These are phyloP conservation scores for Mortierella alpina DNA, from an alignment of 192 early-diverging fungal genomes.

Conservation along the genomic window DNA sequence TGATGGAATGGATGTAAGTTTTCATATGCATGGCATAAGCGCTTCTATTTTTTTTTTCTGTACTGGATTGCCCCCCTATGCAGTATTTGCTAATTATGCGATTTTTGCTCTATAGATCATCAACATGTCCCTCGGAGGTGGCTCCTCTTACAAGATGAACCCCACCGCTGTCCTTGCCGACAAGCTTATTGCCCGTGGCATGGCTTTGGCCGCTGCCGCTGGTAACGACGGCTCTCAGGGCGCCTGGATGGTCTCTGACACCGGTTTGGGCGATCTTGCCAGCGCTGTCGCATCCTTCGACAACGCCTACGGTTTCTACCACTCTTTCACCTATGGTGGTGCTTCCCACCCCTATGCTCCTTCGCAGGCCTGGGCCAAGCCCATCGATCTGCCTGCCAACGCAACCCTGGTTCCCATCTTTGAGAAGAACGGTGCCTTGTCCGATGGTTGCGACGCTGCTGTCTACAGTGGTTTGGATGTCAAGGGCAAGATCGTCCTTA, in stretches of 20 bases:
- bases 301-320: constrained; percentile 41
- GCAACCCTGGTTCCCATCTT: constrained; percentile 20
- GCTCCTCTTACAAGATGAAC: constrained; percentile 61
- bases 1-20: constrained; percentile 66
- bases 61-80: neutral
- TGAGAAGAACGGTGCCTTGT: constrained; percentile 11
- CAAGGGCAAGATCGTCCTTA: constrained; percentile 60
- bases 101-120: constrained; percentile 54
- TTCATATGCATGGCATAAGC: constrained; percentile 35
- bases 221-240: constrained; percentile 78
- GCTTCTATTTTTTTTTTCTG: neutral
- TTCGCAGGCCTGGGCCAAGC: neutral
- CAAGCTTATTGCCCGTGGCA: constrained; percentile 57
- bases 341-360: constrained; percentile 14
- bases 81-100: too few species aligned
- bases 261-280: constrained; percentile 43
- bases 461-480: constrained; percentile 1
- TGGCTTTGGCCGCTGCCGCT: constrained; percentile 68
- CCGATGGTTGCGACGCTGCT: constrained; percentile 29
- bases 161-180: constrained; percentile 57
- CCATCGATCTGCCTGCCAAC: constrained; percentile 53
- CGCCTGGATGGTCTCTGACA: constrained; percentile 35
- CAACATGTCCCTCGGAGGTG: constrained; percentile 71
- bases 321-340: constrained; percentile 21
- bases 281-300: constrained; percentile 71